phyloP scores from a whole-genome alignment of 2,329 filamentous ascomycete species.

The Colletotrichum lentis region DNA sequence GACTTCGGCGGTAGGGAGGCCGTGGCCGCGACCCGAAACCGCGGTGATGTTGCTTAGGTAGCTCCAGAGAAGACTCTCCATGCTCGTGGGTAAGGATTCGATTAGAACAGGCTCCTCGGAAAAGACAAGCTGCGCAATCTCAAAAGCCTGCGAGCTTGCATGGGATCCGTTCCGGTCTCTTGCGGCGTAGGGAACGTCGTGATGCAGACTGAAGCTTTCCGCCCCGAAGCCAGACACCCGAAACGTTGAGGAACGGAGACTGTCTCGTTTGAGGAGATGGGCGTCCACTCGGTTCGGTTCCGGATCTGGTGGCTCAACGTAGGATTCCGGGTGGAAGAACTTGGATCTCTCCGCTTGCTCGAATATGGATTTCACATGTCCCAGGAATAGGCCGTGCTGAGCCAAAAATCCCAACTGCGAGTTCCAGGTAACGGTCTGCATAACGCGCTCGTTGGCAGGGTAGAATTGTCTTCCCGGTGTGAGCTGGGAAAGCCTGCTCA shows the following conservation, averaged over 20 bases:
- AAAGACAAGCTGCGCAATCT: background rate
- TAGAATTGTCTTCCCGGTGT: slow-evolving; percentile 57
- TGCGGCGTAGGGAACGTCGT: slow-evolving; percentile 36
- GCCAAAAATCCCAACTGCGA: slow-evolving; percentile 49
- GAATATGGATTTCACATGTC: slow-evolving; percentile 48
- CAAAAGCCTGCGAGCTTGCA: background rate
- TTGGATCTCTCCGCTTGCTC: slow-evolving; percentile 38
- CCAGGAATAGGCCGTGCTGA: slow-evolving; percentile 56
- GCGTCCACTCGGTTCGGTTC: background rate
- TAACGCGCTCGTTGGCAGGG: slow-evolving; percentile 49
- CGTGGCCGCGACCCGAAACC: background rate
- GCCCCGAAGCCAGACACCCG: slow-evolving; percentile 43
- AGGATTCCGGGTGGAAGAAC: slow-evolving; percentile 2
- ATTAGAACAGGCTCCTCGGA: background rate
- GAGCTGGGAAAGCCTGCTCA: slow-evolving; percentile 51
- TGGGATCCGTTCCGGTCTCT: background rate
- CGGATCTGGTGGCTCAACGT: background rate
- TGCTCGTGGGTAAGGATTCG: background rate
- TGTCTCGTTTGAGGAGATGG: slow-evolving; percentile 39
- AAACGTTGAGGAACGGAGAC: slow-evolving; percentile 53
- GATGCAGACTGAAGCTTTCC: slow-evolving; percentile 31
- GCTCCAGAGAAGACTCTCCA: background rate
- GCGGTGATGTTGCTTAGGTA: background rate
- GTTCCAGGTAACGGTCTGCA: slow-evolving; percentile 59
- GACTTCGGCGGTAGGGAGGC: background rate